These are phyloP conservation scores for Scutellaria minor DNA, from an alignment of 257 asterid genomes.

Conservation along the genomic window DNA sequence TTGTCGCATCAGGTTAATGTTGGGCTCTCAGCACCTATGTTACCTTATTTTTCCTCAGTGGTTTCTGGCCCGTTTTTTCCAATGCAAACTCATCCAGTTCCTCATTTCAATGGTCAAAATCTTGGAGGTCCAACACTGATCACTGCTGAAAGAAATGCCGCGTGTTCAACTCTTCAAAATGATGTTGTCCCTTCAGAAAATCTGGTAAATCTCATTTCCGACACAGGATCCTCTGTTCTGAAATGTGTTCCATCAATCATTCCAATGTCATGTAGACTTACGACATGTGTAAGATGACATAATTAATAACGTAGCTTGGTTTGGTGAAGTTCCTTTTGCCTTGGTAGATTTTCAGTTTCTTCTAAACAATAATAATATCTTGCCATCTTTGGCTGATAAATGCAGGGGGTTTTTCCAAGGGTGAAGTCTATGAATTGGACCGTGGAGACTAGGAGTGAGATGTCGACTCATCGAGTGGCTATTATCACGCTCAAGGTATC, in stretches of 20 bases:
- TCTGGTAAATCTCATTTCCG: slow-evolving; percentile 8
- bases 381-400: slow-evolving; percentile 6
- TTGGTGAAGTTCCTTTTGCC: not conserved
- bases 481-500: slow-evolving; percentile 52
- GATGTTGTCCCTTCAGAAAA: slow-evolving; percentile 35
- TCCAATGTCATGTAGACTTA: no score
- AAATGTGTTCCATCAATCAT: no score
- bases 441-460: slow-evolving; percentile 42
- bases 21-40: slow-evolving; percentile 33
- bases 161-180: slow-evolving; percentile 36
- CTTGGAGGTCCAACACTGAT: slow-evolving; percentile 33
- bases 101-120: slow-evolving; percentile 28
- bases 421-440: slow-evolving; percentile 61
- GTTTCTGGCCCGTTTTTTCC: slow-evolving; percentile 34
- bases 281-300: no score
- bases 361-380: not conserved
- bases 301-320: no score
- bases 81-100: slow-evolving; percentile 31
- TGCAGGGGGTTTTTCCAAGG: slow-evolving; percentile 52
- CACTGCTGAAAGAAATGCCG: slow-evolving; percentile 34
- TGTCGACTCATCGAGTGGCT: slow-evolving; percentile 45
- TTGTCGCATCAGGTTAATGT: slow-evolving; percentile 33
- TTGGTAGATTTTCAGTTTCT: not conserved
- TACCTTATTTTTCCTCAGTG: slow-evolving; percentile 32
- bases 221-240: no score